These are phyloP conservation scores for Magnusiomyces ingens DNA, from an alignment of 1,139 yeast species.

Conservation along the genomic window DNA sequence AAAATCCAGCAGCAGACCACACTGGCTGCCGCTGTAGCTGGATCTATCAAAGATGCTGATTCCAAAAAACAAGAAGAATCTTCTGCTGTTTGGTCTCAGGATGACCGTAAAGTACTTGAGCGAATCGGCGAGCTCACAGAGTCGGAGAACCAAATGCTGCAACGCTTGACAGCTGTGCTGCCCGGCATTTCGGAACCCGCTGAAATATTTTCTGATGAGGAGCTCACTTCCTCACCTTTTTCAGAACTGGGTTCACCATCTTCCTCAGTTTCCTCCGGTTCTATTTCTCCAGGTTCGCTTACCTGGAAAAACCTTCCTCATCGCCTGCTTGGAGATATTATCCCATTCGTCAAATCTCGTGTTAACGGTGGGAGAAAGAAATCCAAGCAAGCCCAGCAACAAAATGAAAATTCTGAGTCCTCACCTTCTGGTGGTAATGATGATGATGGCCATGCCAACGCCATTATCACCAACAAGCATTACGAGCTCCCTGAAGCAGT, in stretches of 20 bases:
- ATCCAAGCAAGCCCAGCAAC: background rate
- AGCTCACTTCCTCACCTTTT: background rate
- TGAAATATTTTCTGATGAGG: background rate
- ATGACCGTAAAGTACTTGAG: slow-evolving; percentile 3
- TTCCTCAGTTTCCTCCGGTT: background rate
- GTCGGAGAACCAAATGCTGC: slow-evolving; percentile 2
- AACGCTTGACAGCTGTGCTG: background rate
- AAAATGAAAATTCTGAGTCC: background rate
- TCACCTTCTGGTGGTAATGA: no score
- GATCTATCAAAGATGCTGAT: background rate
- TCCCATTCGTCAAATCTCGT: no score
- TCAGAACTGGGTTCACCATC: background rate
- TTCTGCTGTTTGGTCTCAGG: background rate
- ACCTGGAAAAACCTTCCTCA: slow-evolving; percentile 6
- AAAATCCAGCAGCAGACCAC: slow-evolving; percentile 10
- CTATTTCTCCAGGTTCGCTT: background rate
- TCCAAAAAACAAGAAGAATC: background rate
- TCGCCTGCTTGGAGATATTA: slow-evolving; percentile 2
- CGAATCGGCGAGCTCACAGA: slow-evolving; percentile 4
- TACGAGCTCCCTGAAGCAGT: slow-evolving; percentile 5
- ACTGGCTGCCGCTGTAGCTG: slow-evolving; percentile 10
- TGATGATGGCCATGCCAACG: no score
- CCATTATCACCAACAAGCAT: background rate
- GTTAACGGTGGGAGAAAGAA: background rate
- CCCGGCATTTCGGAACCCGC: slow-evolving; percentile 4